Base-by-base conservation (phyloP, 768 basidiomycete species). In the Hypholoma fasciculare region DNA sequence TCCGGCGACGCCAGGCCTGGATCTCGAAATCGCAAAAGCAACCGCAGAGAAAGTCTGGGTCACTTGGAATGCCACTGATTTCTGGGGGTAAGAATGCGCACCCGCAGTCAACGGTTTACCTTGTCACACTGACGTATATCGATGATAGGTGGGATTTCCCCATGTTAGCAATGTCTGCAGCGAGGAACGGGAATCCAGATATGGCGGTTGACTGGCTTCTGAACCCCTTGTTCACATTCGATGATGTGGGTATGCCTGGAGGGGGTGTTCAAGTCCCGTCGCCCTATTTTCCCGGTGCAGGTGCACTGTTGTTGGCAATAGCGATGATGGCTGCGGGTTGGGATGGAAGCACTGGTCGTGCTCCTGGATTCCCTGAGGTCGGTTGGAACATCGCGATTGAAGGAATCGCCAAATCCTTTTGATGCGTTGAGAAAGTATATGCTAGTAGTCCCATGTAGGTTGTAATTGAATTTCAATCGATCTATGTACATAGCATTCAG, bases 261-360 rank as follows among this genome's bases (percentile, higher is more conserved):
- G 82, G 84, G 7, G 83, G 82, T 4, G 75, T 78, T 30, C 75
- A 74, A 47, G 82, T 83, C 4, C 80, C 83, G 17, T 82, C 82
- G 26, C 84, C 84, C 4, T 85, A 85, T 67, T 85, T 85, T 65
- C 84, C 83, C 8, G 82, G 82, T 5, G 75, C 82, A 5, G 83
- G 84, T 0, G 73, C 74, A 2, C 67, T 85, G n/a, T 68, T 85
- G 27, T 77, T 77, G 43, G 78, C 82, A 0, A 63, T 82, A 6
- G 83, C 82, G 11, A 81, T 84, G 78, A 84, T 86, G 84, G 78
- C 82, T 14, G 71, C 61, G 27, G 85, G 85, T 0, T 86, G 85
- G 85, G 83, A 85, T 65, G 71, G 69, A 7, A 67, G 64, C 47
- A 37, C 56, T 9, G 64, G 60, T 12, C 37, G 54, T 13, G 63